Conservation (phyloP, 1,139 yeast species). For the Geotrichum bryndzae region DNA sequence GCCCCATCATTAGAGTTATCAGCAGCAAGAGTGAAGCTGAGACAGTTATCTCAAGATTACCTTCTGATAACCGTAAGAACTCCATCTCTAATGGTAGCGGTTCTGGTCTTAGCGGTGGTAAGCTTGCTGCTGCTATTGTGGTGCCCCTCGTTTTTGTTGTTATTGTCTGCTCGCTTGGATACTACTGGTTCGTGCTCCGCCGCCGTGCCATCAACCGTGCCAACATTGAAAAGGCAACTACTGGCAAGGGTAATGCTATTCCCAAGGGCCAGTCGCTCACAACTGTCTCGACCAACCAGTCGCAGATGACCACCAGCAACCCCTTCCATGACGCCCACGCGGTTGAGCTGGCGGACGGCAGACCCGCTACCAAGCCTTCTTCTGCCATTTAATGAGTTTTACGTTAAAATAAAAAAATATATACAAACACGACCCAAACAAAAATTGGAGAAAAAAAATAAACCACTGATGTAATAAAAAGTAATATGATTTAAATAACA, state of each 20-base stretch:
- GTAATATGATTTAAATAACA: neutral
- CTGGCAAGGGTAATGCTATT: slow-evolving; percentile 11
- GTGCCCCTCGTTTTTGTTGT: slow-evolving; percentile 38
- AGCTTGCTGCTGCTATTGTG: slow-evolving; percentile 41
- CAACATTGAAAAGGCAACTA: slow-evolving; percentile 3
- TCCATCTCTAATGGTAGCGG: slow-evolving; percentile 22
- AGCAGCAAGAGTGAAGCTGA: slow-evolving; percentile 29
- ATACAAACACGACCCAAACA: neutral
- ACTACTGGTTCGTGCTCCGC: slow-evolving; percentile 18
- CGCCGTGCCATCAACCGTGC: slow-evolving; percentile 9
- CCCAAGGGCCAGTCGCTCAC: slow-evolving; percentile 11
- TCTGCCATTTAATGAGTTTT: slow-evolving; percentile 13
- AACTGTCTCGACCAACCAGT: slow-evolving; percentile 7
- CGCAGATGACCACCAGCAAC: slow-evolving; percentile 15
- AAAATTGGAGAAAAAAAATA: neutral
- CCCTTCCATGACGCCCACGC: slow-evolving; percentile 18
- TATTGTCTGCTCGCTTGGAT: slow-evolving; percentile 15
- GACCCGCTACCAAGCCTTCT: slow-evolving; percentile 4
- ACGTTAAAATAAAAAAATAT: neutral
- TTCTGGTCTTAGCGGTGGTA: slow-evolving; percentile 24
- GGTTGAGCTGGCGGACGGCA: slow-evolving; percentile 11
- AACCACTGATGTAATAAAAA: neutral
- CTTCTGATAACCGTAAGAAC: slow-evolving; percentile 35
- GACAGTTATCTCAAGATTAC: slow-evolving; percentile 34
- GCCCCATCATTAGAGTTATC: slow-evolving; percentile 39